These are phyloP conservation scores for Coelastrella sp. DNA, from an alignment of 139 green algal genomes.

Conservation along the genomic window DNA sequence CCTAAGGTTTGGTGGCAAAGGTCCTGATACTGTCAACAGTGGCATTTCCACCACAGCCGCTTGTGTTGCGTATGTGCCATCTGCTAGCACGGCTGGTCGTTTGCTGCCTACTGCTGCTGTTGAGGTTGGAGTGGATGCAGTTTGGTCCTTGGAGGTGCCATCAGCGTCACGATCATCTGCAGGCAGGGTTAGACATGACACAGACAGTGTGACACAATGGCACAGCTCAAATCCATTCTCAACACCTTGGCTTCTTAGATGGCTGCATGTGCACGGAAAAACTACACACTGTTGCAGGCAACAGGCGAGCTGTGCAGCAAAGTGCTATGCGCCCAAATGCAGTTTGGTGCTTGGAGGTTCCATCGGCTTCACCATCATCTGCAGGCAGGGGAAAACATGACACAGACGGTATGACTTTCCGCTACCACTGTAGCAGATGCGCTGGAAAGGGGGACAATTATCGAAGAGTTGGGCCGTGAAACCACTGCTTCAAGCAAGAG, in stretches of 20 bases:
- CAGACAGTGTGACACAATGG: no score
- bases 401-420: no score
- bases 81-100: conserved; percentile 94
- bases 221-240: no score
- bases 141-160: background rate
- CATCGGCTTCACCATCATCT: conserved; percentile 23
- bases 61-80: conserved; percentile 98
- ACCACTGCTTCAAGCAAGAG: no score
- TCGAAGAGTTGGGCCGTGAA: no score
- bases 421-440: no score
- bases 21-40: conserved; percentile 19
- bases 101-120: conserved; percentile 52
- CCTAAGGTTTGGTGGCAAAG: conserved; percentile 69
- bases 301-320: no score
- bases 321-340: no score
- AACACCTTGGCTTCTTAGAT: no score
- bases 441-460: no score
- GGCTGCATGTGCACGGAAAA: no score
- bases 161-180: conserved; percentile 23
- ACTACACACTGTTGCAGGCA: no score
- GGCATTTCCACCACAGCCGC: conserved; percentile 60
- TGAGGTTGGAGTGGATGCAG: conserved; percentile 3
- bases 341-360: background rate
- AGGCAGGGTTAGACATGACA: background rate
- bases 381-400: background rate